Evolutionary conservation across 352 stramenopile genomes (phyloP), one percentile per base, ranked within the genome.

Genomic region (Phytophthora hybrid): DNA sequence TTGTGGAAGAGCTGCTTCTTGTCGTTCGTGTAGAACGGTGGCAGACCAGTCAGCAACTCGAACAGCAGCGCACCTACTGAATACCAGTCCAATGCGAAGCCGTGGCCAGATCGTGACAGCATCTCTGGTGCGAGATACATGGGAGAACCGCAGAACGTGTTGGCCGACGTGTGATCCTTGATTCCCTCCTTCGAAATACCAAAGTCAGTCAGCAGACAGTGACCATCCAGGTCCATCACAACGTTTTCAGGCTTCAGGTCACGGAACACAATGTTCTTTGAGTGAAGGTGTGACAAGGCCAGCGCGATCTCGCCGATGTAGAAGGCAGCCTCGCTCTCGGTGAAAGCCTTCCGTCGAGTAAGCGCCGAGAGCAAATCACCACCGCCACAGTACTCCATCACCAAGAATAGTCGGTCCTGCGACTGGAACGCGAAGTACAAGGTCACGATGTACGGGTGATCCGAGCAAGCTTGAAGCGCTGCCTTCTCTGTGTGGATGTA

Each of bases 1-100:
- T 96, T 96, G 83, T 96, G 89, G 75, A 96, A 96, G n/a, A 96
- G 71, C 66, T 95, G 88, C 66, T 96, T 95, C 81, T 95, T 94
- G 73, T 95, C 88, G 73, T 95, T 95, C 64, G 87, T 94, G 80
- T 94, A 96, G 69, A 94, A 96, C 41, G 89, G 89, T n/a, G 89
- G 87, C 6, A 94, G 77, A 29, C 89, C 87, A n/a, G 89, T 96
- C 13, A 96, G 76, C 49, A 96, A 54, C 76, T 96, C 89, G 68
- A 94, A 94, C 18, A 93, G 69, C 49, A 96, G 69, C 1, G 88
- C 88, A 54, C 89, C 89, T 5, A 96, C 87, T 16, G 85, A 93
- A 62, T 94, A 96, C 89, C 89, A 96, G 79, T 96, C 89, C 63
- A 96, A 62, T 9, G 89, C 87, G 61, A 94, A 94, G 21, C 89